Conservation (phyloP, 2,329 filamentous ascomycete species). For the Colletotrichum brevisporum region DNA sequence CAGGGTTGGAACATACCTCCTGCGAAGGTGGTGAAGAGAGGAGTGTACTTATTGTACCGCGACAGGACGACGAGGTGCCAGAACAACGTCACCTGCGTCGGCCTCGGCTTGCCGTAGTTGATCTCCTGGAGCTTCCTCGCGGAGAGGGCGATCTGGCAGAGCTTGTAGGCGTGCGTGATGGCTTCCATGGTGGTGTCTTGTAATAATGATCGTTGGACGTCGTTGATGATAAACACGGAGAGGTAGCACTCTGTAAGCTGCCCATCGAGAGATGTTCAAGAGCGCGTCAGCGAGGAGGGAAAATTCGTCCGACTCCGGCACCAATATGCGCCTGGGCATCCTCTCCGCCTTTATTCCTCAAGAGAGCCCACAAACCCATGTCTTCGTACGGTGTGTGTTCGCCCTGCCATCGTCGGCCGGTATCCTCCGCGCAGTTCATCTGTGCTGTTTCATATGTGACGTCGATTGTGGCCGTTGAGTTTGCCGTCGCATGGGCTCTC, state of each 20-base stretch:
- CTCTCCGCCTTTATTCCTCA: conserved; percentile 8
- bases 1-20: conserved; percentile 23
- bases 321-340: no score
- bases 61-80: conserved; percentile 35
- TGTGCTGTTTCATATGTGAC: conserved; percentile 38
- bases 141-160: conserved; percentile 28
- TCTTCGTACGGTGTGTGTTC: neutral
- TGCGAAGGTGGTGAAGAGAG: conserved; percentile 36
- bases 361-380: neutral
- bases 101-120: conserved; percentile 30
- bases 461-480: conserved; percentile 32
- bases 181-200: conserved; percentile 22
- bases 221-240: neutral
- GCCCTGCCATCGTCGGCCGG: conserved; percentile 13
- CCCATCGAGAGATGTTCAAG: neutral
- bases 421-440: conserved; percentile 31
- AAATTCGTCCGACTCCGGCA: no score
- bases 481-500: conserved; percentile 29
- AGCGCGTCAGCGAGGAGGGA: neutral
- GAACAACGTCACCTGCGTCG: conserved; percentile 32
- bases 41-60: conserved; percentile 38
- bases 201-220: conserved; percentile 21
- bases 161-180: conserved; percentile 25
- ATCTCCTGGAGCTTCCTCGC: conserved; percentile 32
- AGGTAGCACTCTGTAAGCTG: neutral